Evolutionary conservation across 2,329 filamentous ascomycete genomes (phyloP).

Genomic region (Knufia fluminis): DNA sequence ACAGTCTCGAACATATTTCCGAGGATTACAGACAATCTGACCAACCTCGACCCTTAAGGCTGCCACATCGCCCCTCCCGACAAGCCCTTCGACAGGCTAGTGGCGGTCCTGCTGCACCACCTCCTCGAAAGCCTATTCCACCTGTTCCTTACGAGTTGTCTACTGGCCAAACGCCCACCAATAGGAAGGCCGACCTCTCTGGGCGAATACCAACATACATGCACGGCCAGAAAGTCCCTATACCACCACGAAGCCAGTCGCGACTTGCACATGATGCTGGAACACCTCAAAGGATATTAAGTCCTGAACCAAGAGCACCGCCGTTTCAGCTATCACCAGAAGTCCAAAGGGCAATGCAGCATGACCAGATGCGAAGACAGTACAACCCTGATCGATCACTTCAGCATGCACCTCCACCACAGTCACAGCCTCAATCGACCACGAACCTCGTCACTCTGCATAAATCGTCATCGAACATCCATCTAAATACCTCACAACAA

Average conservation of each 20-base stretch:
- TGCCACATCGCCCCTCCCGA: not conserved
- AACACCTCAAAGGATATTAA: not conserved
- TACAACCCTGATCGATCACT: not conserved
- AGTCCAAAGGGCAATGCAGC: not conserved
- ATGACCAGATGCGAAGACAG: not conserved
- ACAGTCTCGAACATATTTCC: slow-evolving; percentile 10
- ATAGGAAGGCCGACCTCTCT: not conserved
- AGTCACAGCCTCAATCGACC: not conserved
- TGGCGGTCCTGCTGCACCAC: not conserved
- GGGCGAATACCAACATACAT: not conserved
- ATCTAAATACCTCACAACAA: slow-evolving; percentile 7
- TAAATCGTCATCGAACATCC: no score
- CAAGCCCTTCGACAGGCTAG: not conserved
- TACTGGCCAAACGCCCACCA: not conserved
- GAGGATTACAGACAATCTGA: not conserved
- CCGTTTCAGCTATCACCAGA: slow-evolving; percentile 6
- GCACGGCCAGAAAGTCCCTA: not conserved
- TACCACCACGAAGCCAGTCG: not conserved
- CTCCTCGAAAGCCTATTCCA: slow-evolving; percentile 1
- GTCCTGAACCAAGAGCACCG: not conserved
- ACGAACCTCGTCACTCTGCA: no score
- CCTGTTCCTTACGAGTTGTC: not conserved
- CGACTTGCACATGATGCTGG: not conserved
- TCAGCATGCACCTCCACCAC: not conserved
- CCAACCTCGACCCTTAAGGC: not conserved